phyloP scores from a whole-genome alignment of 2,329 filamentous ascomycete genomes.

The Ciborinia camelliae region DNA sequence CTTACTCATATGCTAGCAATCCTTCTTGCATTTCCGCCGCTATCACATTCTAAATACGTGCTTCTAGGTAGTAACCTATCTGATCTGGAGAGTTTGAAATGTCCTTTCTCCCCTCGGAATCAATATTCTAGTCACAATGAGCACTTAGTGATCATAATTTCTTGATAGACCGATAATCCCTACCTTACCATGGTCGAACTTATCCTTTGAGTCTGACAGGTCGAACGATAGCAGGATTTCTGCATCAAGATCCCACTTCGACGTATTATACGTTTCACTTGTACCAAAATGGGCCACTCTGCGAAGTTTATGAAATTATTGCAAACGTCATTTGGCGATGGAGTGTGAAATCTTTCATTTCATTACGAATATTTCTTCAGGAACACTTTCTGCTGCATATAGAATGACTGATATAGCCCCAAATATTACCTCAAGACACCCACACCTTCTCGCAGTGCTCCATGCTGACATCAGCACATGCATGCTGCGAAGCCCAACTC shows the following conservation, averaged over 20 bases:
- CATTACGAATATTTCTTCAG: conserved; percentile 1
- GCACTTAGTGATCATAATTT: not conserved
- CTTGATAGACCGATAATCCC: not conserved
- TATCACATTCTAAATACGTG: not conserved
- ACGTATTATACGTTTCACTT: not conserved
- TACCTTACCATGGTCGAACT: not conserved
- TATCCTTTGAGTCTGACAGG: conserved; percentile 8
- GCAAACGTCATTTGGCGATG: not conserved
- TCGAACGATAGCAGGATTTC: not conserved
- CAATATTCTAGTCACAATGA: not conserved
- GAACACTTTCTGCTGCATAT: not conserved
- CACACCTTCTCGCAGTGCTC: not conserved
- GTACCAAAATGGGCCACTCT: not conserved
- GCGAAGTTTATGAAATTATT: not conserved
- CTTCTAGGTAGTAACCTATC: not conserved
- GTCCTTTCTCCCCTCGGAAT: not conserved
- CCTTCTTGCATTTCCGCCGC: not conserved
- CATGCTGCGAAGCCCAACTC: not conserved
- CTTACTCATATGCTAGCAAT: not conserved
- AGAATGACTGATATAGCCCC: not conserved
- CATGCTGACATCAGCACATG: conserved; percentile 10
- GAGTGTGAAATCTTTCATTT: not conserved
- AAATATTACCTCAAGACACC: not conserved
- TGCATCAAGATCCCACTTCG: not conserved
- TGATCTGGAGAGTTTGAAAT: not conserved